Evolutionary conservation across 2,329 filamentous ascomycete species (phyloP).

Genomic region (Beauveria caledonica): DNA sequence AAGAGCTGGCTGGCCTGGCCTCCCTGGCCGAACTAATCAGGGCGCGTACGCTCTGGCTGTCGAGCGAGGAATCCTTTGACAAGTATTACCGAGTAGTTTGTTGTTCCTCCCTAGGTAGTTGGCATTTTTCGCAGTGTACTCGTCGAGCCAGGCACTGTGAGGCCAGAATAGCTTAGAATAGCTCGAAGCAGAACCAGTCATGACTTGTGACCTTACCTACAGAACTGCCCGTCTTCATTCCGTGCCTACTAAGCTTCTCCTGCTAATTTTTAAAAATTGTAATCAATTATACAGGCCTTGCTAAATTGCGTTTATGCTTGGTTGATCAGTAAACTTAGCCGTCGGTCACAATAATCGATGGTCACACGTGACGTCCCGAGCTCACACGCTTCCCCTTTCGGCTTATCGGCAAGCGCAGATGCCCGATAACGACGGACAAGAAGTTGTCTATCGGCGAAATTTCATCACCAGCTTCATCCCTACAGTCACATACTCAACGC

Average conservation of each 20-base stretch:
- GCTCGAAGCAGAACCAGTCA: neutral
- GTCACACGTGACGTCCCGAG: neutral
- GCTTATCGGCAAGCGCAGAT: conserved; percentile 10
- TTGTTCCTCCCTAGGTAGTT: neutral
- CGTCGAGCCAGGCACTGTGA: neutral
- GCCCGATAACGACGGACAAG: neutral
- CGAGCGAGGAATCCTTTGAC: neutral
- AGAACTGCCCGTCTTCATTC: no score
- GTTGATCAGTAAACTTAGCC: no score
- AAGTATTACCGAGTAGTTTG: neutral
- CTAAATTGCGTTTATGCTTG: no score
- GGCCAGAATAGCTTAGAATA: neutral
- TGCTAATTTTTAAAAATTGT: no score
- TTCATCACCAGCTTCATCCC: conserved; percentile 9
- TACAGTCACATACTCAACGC: neutral
- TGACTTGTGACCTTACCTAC: no score
- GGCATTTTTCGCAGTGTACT: neutral
- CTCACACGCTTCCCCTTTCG: conserved; percentile 1
- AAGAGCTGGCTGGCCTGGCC: neutral
- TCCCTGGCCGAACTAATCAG: neutral
- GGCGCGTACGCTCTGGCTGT: neutral
- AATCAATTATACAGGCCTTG: no score
- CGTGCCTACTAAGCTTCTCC: no score
- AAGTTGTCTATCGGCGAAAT: neutral
- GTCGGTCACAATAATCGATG: neutral